Evolutionary conservation across 2,329 filamentous ascomycete species (phyloP).

Genomic region (Ophiocordyceps camponoti-saundersi): DNA sequence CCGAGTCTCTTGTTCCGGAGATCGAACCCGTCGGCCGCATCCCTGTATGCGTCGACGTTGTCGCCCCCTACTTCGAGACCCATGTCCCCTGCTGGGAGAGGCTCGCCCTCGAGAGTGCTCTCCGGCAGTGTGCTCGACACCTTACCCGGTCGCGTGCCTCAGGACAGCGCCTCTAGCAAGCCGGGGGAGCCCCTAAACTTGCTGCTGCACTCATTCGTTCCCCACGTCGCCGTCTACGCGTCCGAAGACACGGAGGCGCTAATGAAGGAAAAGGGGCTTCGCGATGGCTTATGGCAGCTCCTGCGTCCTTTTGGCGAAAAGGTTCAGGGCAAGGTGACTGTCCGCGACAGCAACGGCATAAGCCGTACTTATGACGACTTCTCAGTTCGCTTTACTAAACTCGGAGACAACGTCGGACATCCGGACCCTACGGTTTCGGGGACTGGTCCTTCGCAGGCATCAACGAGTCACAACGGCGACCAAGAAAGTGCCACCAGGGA

Average conservation of each 20-base stretch:
- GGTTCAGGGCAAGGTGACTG: constrained; percentile 72
- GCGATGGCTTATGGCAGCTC: constrained; percentile 66
- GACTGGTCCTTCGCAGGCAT: constrained; percentile 17
- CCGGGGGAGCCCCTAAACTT: constrained; percentile 43
- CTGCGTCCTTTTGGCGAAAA: constrained; percentile 82
- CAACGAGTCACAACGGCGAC: constrained; percentile 14
- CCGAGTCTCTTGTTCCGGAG: constrained; percentile 34
- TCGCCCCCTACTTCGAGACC: constrained; percentile 53
- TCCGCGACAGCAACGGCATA: constrained; percentile 76
- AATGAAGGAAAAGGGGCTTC: constrained; percentile 68
- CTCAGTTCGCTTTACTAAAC: constrained; percentile 65
- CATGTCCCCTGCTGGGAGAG: constrained; percentile 46
- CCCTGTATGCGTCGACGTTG: constrained; percentile 47
- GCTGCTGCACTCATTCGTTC: constrained; percentile 73
- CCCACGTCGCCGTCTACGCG: constrained; percentile 74
- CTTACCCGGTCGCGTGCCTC: constrained; percentile 24
- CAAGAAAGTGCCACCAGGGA: constrained; percentile 13
- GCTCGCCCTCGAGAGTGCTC: constrained; percentile 37
- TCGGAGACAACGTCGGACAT: constrained; percentile 41
- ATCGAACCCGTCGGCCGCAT: constrained; percentile 40
- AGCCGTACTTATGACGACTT: constrained; percentile 80
- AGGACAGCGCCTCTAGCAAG: constrained; percentile 24
- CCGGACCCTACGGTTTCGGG: constrained; percentile 22
- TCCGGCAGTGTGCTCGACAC: constrained; percentile 41
- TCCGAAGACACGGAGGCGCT: constrained; percentile 74